Percentiles rank a stretch among this genome's conserved stretches.
Evolutionary conservation across 805 yeast species (phyloP).

Genomic region (Kuraishia capsulata): DNA sequence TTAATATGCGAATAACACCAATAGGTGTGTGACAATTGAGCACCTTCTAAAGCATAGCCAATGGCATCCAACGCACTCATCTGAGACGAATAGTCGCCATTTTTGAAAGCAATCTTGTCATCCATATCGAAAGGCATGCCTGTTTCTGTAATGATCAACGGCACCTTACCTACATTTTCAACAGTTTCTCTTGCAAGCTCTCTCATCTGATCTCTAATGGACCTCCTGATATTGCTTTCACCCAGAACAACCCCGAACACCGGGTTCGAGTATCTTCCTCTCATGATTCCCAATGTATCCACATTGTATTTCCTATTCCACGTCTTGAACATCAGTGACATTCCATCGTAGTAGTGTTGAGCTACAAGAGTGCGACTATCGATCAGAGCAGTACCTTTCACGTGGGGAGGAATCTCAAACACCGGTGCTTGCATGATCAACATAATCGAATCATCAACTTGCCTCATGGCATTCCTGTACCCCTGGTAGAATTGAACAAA

Average conservation of each 20-base stretch:
- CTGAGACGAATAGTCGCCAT: constrained; percentile 66
- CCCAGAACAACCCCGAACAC: constrained; percentile 73
- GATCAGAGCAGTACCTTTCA: constrained; percentile 41
- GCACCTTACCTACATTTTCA: constrained; percentile 56
- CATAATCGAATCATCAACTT: constrained; percentile 34
- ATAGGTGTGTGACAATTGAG: constrained; percentile 61
- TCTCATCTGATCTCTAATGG: constrained; percentile 58
- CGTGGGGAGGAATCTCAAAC: constrained; percentile 62
- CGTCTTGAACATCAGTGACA: constrained; percentile 83
- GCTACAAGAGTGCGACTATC: constrained; percentile 65
- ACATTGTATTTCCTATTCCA: constrained; percentile 84
- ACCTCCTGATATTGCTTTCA: constrained; percentile 65
- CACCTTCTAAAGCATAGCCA: constrained; percentile 68
- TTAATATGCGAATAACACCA: constrained; percentile 81
- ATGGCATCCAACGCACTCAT: constrained; percentile 79
- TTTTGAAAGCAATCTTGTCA: constrained; percentile 55
- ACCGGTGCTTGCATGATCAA: constrained; percentile 78
- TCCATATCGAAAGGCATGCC: constrained; percentile 98
- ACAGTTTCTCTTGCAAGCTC: constrained; percentile 59
- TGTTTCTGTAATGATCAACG: constrained; percentile 83
- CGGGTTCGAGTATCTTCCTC: constrained; percentile 70
- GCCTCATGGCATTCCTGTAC: constrained; percentile 41
- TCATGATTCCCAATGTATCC: constrained; percentile 80
- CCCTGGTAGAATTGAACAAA: constrained; percentile 54
- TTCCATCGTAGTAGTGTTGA: constrained; percentile 92